Evolutionary conservation across 2,329 filamentous ascomycete species (phyloP).

Genomic region (Onygenales sp.): DNA sequence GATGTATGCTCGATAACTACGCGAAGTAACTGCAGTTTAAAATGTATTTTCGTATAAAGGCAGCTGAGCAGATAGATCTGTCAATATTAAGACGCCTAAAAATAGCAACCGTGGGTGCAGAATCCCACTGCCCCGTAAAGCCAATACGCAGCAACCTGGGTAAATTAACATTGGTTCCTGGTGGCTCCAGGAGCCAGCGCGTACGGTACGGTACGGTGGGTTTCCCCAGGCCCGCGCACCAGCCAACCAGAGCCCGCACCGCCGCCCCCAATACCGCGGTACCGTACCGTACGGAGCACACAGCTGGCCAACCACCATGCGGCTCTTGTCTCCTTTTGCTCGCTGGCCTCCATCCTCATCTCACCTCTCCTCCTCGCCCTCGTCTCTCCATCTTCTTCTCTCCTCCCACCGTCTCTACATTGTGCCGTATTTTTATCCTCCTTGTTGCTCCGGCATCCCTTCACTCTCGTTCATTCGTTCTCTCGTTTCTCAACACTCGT

Average conservation of each 20-base stretch:
- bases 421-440: slow-evolving; percentile 5
- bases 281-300: not conserved
- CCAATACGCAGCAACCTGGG: too few species aligned
- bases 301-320: not conserved
- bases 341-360: not conserved
- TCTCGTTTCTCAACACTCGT: slow-evolving; percentile 11
- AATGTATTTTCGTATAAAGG: too few species aligned
- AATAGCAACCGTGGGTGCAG: too few species aligned
- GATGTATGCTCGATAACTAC: too few species aligned
- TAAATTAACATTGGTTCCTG: too few species aligned
- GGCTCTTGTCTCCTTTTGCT: not conserved
- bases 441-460: slow-evolving; percentile 1
- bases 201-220: not conserved
- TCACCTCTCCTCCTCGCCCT: not conserved
- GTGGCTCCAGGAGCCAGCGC: not conserved
- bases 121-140: too few species aligned
- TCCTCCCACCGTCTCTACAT: slow-evolving; percentile 4
- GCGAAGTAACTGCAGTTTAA: too few species aligned
- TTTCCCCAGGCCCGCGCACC: not conserved
- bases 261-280: not conserved
- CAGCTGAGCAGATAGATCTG: too few species aligned
- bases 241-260: not conserved
- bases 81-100: too few species aligned
- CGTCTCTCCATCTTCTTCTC: slow-evolving; percentile 1
- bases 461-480: slow-evolving; percentile 4